Evolutionary conservation across 2,329 filamentous ascomycete genomes (phyloP).

Genomic region (Colletotrichum liaoningense): DNA sequence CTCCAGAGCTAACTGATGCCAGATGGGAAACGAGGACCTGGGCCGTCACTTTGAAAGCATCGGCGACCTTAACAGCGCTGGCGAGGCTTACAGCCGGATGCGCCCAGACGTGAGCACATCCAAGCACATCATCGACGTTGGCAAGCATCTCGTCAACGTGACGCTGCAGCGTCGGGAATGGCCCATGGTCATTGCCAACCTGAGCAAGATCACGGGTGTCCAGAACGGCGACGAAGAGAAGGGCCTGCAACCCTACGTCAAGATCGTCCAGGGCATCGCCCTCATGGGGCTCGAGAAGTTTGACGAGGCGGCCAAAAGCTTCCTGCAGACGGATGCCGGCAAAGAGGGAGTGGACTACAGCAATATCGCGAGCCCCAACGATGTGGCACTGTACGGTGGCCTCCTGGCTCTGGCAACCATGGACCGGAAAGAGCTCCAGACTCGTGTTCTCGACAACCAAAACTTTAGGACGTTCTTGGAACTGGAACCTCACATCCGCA

Average conservation of each 20-base stretch:
- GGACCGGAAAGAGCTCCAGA: slow-evolving; percentile 80
- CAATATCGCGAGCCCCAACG: slow-evolving; percentile 82
- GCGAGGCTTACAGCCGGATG: slow-evolving; percentile 87
- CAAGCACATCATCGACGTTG: slow-evolving; percentile 86
- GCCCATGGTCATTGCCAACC: slow-evolving; percentile 70
- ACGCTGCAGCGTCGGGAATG: slow-evolving; percentile 83
- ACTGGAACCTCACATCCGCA: slow-evolving; percentile 92
- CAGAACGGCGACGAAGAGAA: slow-evolving; percentile 59
- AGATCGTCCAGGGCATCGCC: slow-evolving; percentile 63
- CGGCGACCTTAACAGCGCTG: slow-evolving; percentile 78
- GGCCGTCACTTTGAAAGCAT: slow-evolving; percentile 84
- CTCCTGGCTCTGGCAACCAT: slow-evolving; percentile 92
- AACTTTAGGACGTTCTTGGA: slow-evolving; percentile 90
- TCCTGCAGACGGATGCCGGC: slow-evolving; percentile 69
- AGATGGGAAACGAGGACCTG: slow-evolving; percentile 97
- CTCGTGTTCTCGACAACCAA: slow-evolving; percentile 80
- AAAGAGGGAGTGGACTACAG: slow-evolving; percentile 64
- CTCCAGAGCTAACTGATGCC: slow-evolving; percentile 28
- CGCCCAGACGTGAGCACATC: slow-evolving; percentile 87
- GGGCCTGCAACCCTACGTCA: slow-evolving; percentile 62
- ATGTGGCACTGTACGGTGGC: slow-evolving; percentile 91
- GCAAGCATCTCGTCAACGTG: slow-evolving; percentile 81
- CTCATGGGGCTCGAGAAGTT: slow-evolving; percentile 59
- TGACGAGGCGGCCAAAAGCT: slow-evolving; percentile 75
- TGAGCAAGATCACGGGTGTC: slow-evolving; percentile 71